These are phyloP conservation scores for Podospora comata DNA, from an alignment of 495 filamentous ascomycete species.

Conservation along the genomic window DNA sequence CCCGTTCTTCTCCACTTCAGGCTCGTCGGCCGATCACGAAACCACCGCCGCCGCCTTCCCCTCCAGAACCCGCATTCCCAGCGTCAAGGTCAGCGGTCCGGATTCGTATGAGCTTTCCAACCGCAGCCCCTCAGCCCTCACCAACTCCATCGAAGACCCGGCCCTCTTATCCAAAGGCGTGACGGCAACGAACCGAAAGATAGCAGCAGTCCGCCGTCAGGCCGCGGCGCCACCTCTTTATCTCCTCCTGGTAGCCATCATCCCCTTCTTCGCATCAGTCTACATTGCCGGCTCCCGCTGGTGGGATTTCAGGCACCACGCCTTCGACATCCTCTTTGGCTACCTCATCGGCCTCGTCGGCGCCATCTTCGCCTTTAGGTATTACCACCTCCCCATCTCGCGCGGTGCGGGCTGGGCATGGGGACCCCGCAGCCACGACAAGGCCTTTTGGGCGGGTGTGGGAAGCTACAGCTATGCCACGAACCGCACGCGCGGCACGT, in stretches of 20 bases:
- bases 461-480: slow-evolving; percentile 54
- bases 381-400: slow-evolving; percentile 63
- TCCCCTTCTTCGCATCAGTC: slow-evolving; percentile 55
- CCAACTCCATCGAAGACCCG: slow-evolving; percentile 28
- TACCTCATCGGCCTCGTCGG: slow-evolving; percentile 57
- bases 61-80: slow-evolving; percentile 36
- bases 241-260: slow-evolving; percentile 64
- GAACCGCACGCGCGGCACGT: slow-evolving; percentile 35
- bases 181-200: slow-evolving; percentile 43
- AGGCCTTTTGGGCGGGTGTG: slow-evolving; percentile 59
- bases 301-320: slow-evolving; percentile 84
- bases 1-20: slow-evolving; percentile 53
- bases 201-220: slow-evolving; percentile 53
- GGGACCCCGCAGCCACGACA: slow-evolving; percentile 51
- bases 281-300: slow-evolving; percentile 59
- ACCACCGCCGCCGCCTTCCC: slow-evolving; percentile 49
- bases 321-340: slow-evolving; percentile 83
- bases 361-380: slow-evolving; percentile 51
- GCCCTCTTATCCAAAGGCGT: slow-evolving; percentile 34
- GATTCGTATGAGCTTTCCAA: slow-evolving; percentile 32
- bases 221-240: slow-evolving; percentile 67
- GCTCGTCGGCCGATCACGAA: slow-evolving; percentile 31
- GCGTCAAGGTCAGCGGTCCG: slow-evolving; percentile 20
- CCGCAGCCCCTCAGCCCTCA: slow-evolving; percentile 19
- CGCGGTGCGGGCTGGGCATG: slow-evolving; percentile 58